Base-by-base conservation (phyloP, 2,329 filamentous ascomycete species). In the Dactylonectria estremocensis region DNA sequence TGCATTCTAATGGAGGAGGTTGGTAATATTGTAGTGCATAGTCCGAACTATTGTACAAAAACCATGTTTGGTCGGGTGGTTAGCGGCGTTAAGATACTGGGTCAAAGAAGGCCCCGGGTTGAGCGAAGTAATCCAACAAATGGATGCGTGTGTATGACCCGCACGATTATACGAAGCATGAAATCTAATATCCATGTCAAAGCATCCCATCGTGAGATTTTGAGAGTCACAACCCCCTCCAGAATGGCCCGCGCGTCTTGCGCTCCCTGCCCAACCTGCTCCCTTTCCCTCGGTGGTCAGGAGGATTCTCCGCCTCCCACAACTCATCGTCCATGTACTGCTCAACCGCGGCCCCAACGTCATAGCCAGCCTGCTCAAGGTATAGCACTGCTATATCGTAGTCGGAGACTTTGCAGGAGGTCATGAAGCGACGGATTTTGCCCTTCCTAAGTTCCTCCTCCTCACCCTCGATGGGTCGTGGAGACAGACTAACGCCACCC, bases 381-480 rank as follows among this genome's bases (percentile, higher is more conserved):
- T 96, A 96, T 20, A 95, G 78, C 31, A 93, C 78, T 1, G 93
- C 93, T 57, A 94, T 84, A 77, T 94, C 91, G 81, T 91, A 95
- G 84, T 95, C 92, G 24, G 88, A 83, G 31, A 93, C 91, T 78
- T 95, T 95, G 81, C 91, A 93, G 1, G 87, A 86, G 2, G 94
- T 90, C 93, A 95, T 95, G 85, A 92, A 95, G 68, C 92, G 88
- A 48, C 93, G 86, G 37, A 95, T 86, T 76, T 91, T 91, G 18
- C 83, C 86, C 81, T 93, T 95, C 69, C 90, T 87, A 56, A 87
- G 83, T 80, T 93, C 91, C 75, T 94, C 93, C 52, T 92, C 91
- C 76, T 94, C 92, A 54, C 91, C 90, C 61, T 93, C 92, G n/a
- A 93, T 74, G 0, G 93, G 93, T 31, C 87, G 83, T 1, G 93